phyloP scores from a whole-genome alignment of 768 basidiomycete species.

The Russula foetens region DNA sequence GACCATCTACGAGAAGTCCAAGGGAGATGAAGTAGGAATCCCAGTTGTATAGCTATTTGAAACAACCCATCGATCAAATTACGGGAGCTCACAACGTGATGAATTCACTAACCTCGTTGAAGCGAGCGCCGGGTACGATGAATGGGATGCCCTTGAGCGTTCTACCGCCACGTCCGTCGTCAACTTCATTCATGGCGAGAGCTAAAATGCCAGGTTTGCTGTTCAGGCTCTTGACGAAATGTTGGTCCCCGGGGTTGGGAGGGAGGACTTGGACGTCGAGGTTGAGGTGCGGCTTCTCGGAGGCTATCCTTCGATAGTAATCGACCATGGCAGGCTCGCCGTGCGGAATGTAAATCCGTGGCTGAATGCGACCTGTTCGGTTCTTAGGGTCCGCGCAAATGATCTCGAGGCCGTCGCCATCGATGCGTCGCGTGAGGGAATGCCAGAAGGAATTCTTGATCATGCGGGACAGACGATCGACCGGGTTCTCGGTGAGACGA shows the following conservation, averaged over 20 bases:
- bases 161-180: conserved; percentile 69
- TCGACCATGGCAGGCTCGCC: conserved; percentile 92
- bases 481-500: conserved; percentile 95
- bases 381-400: conserved; percentile 99
- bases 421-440: conserved; percentile 91
- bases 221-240: conserved; percentile 88
- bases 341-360: conserved; percentile 91
- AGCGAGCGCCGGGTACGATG: conserved; percentile 91
- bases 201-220: conserved; percentile 91
- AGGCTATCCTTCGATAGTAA: conserved; percentile 88
- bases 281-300: conserved; percentile 88
- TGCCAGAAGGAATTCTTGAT: conserved; percentile 99
- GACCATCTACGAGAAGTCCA: conserved; percentile 90
- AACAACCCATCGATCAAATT: background rate
- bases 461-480: conserved; percentile 94
- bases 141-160: conserved; percentile 92
- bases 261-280: conserved; percentile 91
- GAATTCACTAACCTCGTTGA: conserved; percentile 66
- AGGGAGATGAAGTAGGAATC: conserved; percentile 93
- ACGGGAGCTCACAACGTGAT: background rate
- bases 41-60: conserved; percentile 79
- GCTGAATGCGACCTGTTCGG: conserved; percentile 80
- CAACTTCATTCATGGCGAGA: conserved; percentile 89
- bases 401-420: conserved; percentile 94
- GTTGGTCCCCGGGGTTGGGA: conserved; percentile 74